Evolutionary conservation across 2,329 filamentous ascomycete genomes (phyloP).

Genomic region (Taxawa tesnikishii): DNA sequence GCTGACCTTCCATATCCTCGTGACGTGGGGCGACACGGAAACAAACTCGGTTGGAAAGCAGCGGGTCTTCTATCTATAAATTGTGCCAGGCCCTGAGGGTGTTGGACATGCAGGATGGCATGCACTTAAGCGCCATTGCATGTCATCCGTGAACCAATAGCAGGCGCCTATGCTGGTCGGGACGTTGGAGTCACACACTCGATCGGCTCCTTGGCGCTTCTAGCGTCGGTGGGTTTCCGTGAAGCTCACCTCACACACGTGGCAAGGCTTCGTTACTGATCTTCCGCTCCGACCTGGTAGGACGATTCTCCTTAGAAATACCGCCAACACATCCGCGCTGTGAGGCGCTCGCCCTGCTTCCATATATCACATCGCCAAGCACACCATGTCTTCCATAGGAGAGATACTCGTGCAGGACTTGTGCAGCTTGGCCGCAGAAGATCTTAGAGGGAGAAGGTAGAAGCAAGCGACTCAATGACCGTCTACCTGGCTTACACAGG

Average conservation of each 20-base stretch:
- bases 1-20: not conserved
- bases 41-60: not conserved
- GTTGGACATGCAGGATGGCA: not conserved
- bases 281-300: too few relatives aligned
- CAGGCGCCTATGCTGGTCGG: not conserved
- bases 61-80: not conserved
- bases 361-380: not conserved
- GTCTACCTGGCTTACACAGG: not conserved
- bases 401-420: not conserved
- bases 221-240: not conserved
- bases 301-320: too few relatives aligned
- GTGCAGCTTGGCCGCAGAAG: not conserved
- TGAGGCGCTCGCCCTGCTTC: not conserved
- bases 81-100: not conserved
- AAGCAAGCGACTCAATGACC: not conserved
- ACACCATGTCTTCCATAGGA: not conserved
- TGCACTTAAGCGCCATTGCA: not conserved
- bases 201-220: not conserved
- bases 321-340: too few relatives aligned
- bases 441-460: not conserved
- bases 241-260: not conserved
- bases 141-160: too few relatives aligned
- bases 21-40: not conserved
- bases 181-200: not conserved
- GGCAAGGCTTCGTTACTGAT: not conserved